Conservation (phyloP, 75 land plant species). For the Sequoiadendron giganteum region DNA sequence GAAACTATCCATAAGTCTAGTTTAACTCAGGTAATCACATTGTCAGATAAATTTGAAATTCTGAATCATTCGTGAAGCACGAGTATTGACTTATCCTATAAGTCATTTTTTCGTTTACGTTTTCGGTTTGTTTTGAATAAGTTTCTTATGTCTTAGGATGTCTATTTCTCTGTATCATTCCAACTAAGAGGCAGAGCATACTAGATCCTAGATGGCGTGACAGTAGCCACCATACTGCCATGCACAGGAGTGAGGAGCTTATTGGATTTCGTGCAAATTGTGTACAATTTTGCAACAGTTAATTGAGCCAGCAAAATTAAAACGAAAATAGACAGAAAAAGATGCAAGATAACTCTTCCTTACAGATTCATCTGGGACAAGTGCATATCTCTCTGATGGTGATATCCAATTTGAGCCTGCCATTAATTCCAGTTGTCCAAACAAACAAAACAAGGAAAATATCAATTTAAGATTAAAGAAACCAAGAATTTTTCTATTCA, state of each 20-base stretch:
- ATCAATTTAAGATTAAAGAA: background rate
- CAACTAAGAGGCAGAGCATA: background rate
- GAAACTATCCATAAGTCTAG: background rate
- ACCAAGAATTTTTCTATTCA: background rate
- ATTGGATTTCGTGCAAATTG: background rate
- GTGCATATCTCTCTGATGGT: conserved; percentile 89
- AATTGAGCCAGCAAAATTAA: background rate
- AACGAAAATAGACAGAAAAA: background rate
- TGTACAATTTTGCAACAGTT: background rate
- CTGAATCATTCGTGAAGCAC: background rate
- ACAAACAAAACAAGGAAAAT: background rate
- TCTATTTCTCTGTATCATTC: background rate
- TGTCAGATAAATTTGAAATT: background rate
- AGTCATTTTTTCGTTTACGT: background rate
- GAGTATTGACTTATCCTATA: background rate
- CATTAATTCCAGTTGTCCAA: background rate
- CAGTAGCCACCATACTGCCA: background rate
- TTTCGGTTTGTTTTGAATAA: background rate
- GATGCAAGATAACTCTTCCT: conserved; percentile 12
- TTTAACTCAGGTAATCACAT: background rate
- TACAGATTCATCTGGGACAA: conserved; percentile 92
- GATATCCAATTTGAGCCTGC: conserved; percentile 79
- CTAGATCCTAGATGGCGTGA: background rate
- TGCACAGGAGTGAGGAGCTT: background rate
- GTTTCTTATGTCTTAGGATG: background rate